Evolutionary conservation across 2,329 filamentous ascomycete species (phyloP).

Genomic region (Metarhizium brunneum): DNA sequence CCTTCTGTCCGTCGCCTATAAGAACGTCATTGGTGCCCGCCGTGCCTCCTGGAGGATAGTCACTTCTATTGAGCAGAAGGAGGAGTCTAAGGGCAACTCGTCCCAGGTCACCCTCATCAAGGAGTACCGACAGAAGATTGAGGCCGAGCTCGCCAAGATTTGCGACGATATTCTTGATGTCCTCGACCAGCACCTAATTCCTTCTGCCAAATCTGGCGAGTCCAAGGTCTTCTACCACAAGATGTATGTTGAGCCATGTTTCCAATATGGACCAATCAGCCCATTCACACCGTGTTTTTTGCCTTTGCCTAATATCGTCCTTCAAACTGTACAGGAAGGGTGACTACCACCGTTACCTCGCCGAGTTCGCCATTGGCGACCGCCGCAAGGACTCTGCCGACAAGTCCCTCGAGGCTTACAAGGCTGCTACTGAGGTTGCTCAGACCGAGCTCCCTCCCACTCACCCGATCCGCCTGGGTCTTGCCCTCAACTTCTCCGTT

Average conservation of each 20-base stretch:
- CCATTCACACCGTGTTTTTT: neutral
- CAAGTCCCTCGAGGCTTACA: slow-evolving; percentile 95
- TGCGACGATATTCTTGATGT: slow-evolving; percentile 96
- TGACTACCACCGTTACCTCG: slow-evolving; percentile 98
- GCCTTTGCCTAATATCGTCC: neutral
- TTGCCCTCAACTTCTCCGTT: slow-evolving; percentile 97
- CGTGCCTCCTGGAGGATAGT: slow-evolving; percentile 98
- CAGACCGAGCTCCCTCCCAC: slow-evolving; percentile 96
- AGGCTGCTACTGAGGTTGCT: slow-evolving; percentile 90
- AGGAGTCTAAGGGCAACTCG: slow-evolving; percentile 97
- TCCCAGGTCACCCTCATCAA: slow-evolving; percentile 86
- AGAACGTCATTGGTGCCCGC: slow-evolving; percentile 95
- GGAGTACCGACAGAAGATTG: slow-evolving; percentile 98
- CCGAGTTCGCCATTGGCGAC: slow-evolving; percentile 90
- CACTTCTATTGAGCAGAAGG: slow-evolving; percentile 98
- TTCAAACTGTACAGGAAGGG: slow-evolving; percentile 66
- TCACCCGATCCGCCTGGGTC: slow-evolving; percentile 94
- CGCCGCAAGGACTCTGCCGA: slow-evolving; percentile 92
- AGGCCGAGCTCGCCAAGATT: slow-evolving; percentile 92
- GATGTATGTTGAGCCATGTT: slow-evolving; percentile 51
- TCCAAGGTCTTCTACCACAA: slow-evolving; percentile 99
- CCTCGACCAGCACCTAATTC: slow-evolving; percentile 87
- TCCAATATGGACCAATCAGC: slow-evolving; percentile 22
- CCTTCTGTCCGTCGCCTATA: slow-evolving; percentile 95
- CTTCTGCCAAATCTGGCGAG: slow-evolving; percentile 88